Conservation (phyloP, 148 eudicot genomes). For the Fagopyrum homotropicum region DNA sequence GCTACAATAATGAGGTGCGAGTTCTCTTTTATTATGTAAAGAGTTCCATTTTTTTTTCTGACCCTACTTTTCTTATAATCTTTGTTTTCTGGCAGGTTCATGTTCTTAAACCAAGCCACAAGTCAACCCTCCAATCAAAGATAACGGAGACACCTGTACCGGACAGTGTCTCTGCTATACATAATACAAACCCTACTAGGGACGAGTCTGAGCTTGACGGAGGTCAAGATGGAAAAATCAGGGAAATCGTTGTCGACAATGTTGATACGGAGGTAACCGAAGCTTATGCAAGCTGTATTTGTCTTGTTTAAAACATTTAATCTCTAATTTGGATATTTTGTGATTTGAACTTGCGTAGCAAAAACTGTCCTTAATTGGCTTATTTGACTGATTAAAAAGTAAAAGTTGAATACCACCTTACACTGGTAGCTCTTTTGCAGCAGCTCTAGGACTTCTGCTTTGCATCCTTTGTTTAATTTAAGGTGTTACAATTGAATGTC, state of each 20-base stretch:
- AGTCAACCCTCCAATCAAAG: constrained; percentile 68
- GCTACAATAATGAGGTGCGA: constrained; percentile 87
- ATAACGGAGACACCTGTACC: constrained; percentile 51
- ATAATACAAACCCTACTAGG: constrained; percentile 64
- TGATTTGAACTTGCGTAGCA: not conserved
- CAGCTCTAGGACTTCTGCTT: not conserved
- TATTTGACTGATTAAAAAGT: not conserved
- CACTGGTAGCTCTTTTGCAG: not conserved
- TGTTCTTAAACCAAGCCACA: constrained; percentile 91
- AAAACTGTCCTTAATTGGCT: not conserved
- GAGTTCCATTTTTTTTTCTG: not conserved
- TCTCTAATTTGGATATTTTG: not conserved
- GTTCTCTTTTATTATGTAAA: not conserved
- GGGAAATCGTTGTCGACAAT: constrained; percentile 76
- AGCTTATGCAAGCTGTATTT: not conserved
- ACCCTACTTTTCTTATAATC: constrained; percentile 17
- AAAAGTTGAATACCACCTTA: not conserved
- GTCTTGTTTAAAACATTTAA: not conserved
- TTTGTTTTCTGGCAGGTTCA: constrained; percentile 43
- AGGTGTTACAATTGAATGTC: too few species aligned
- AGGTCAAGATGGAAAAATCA: constrained; percentile 67
- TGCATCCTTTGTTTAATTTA: not conserved
- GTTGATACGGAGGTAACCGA: constrained; percentile 36
- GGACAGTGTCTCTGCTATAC: constrained; percentile 73
- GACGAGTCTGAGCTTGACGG: constrained; percentile 69